phyloP scores from a whole-genome alignment of 225 moss, liverwort and hornwort species.

The Marchantia paleacea region DNA sequence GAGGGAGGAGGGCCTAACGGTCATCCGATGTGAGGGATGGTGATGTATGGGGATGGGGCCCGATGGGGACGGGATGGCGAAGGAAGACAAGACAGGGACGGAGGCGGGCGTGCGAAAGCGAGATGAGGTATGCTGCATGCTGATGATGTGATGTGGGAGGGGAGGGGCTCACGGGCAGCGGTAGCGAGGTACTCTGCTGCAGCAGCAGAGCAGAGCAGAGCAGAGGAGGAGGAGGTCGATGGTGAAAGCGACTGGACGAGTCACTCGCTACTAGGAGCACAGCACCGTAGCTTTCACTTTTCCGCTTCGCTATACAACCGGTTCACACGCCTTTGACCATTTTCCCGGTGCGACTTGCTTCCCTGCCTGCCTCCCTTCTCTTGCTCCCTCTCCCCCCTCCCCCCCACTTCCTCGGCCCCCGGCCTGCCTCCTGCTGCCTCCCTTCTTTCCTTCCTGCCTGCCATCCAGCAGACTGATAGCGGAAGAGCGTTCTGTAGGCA shows the following conservation, averaged over 20 bases:
- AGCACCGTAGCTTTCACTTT: slow-evolving; percentile 5
- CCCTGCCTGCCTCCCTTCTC: background rate
- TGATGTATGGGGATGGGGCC: background rate
- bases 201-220: too few relatives aligned
- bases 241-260: background rate
- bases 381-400: background rate
- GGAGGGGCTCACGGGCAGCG: too few relatives aligned
- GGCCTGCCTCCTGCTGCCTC: background rate
- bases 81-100: background rate
- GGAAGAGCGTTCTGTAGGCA: background rate
- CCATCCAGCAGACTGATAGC: background rate
- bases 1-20: slow-evolving; percentile 1
- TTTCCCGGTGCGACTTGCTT: too few relatives aligned
- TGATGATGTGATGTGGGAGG: too few relatives aligned
- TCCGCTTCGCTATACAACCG: background rate
- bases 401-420: too few relatives aligned
- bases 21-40: slow-evolving; percentile 4
- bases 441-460: background rate
- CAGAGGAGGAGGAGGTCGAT: background rate
- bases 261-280: background rate
- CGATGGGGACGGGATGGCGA: background rate
- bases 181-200: background rate
- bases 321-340: background rate
- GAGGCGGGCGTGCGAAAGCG: background rate
- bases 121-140: background rate